Conservation (phyloP, 2,329 filamentous ascomycete species). For the Fusarium transvaalense region DNA sequence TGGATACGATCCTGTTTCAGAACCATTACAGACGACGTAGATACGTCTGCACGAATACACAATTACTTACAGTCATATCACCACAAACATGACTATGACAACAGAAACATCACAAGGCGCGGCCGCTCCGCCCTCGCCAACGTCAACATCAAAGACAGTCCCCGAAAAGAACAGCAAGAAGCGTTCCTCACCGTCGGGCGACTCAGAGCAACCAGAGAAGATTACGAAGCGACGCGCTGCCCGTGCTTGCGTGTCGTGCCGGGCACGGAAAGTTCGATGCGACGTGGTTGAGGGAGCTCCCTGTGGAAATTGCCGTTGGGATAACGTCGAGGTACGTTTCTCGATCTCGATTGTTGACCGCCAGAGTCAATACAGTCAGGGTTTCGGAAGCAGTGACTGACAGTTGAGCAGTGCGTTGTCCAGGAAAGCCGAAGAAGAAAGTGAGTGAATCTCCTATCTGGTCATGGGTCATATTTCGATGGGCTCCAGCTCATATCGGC, state of each 20-base stretch:
- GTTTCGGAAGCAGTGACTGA: conserved; percentile 35
- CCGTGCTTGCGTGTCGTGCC: conserved; percentile 89
- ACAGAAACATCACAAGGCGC: conserved; percentile 45
- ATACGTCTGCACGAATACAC: not conserved
- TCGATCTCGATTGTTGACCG: conserved; percentile 13
- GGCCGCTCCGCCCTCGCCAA: conserved; percentile 48
- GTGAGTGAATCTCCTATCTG: conserved; percentile 65
- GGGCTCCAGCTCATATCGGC: conserved; percentile 9
- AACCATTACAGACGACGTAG: not conserved
- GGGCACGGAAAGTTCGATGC: conserved; percentile 90
- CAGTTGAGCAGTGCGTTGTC: conserved; percentile 67
- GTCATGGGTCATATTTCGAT: conserved; percentile 23
- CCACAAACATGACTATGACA: conserved; percentile 37
- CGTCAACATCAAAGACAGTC: conserved; percentile 47
- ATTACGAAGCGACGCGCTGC: conserved; percentile 85
- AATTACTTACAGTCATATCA: conserved; percentile 7
- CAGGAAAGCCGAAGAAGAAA: conserved; percentile 88
- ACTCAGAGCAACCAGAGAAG: conserved; percentile 58
- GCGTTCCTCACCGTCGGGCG: conserved; percentile 50
- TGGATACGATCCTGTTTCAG: not conserved
- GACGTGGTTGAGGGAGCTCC: conserved; percentile 91
- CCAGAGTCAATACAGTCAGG: conserved; percentile 16
- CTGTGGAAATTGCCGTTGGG: conserved; percentile 87
- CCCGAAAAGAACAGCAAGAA: conserved; percentile 53
- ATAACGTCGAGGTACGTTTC: conserved; percentile 72